These are phyloP conservation scores for Tetrahymena malaccensis DNA, from an alignment of 73 alveolate species.

Conservation along the genomic window DNA sequence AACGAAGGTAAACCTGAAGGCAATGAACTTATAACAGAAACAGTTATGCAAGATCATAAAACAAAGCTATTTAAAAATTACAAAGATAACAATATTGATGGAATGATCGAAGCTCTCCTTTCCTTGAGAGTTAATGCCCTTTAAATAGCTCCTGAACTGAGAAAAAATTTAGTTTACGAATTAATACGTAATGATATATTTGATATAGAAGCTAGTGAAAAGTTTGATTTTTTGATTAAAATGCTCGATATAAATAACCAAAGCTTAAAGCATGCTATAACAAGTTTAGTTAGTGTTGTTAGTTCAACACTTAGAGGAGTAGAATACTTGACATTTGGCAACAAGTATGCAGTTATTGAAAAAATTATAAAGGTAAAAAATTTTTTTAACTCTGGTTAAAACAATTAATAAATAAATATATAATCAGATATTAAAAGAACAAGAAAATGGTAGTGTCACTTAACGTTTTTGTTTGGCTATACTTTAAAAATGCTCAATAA, in stretches of 20 bases:
- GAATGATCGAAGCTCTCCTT: slow-evolving; percentile 81
- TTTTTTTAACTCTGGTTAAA: no score
- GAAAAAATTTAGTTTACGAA: slow-evolving; percentile 80
- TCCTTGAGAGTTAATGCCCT: slow-evolving; percentile 93
- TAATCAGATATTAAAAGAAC: slow-evolving; percentile 73
- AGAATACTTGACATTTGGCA: slow-evolving; percentile 75
- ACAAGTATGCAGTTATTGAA: slow-evolving; percentile 64
- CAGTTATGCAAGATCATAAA: slow-evolving; percentile 92
- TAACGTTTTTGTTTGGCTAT: slow-evolving; percentile 93
- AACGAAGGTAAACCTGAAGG: slow-evolving; percentile 83
- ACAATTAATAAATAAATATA: not conserved
- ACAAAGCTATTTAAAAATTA: slow-evolving; percentile 78
- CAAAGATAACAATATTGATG: slow-evolving; percentile 69
- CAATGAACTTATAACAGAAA: slow-evolving; percentile 69
- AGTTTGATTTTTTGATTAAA: slow-evolving; percentile 65
- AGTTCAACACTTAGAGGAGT: slow-evolving; percentile 88
- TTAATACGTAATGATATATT: slow-evolving; percentile 86
- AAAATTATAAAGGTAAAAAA: slow-evolving; percentile 56
- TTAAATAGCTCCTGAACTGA: slow-evolving; percentile 92
- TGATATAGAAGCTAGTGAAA: slow-evolving; percentile 64
- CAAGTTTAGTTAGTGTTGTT: slow-evolving; percentile 82
- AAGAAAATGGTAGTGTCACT: slow-evolving; percentile 93
- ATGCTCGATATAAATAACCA: slow-evolving; percentile 72
- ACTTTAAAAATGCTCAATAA: slow-evolving; percentile 85
- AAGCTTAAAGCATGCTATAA: slow-evolving; percentile 87